These are phyloP conservation scores for Penicillium canariense DNA, from an alignment of 495 filamentous ascomycete genomes.

Conservation along the genomic window DNA sequence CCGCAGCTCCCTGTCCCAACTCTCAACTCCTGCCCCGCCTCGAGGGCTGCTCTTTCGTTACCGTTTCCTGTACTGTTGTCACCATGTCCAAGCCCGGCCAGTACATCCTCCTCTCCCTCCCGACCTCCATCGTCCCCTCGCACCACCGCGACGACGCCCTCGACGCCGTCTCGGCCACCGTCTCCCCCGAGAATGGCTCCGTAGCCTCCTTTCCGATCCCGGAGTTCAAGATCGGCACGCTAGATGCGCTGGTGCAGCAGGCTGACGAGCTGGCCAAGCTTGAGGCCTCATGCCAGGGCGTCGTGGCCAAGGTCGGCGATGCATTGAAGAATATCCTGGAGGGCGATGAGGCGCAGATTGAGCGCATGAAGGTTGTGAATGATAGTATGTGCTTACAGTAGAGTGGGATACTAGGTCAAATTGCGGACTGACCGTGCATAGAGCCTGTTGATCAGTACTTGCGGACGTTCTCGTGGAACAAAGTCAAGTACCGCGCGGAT, in stretches of 20 bases:
- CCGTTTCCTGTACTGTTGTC: conserved; percentile 2
- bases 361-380: conserved; percentile 89
- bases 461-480: conserved; percentile 89
- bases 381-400: conserved; percentile 66
- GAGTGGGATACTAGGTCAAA: background rate
- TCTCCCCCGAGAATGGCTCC: conserved; percentile 72
- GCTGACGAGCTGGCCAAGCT: conserved; percentile 94
- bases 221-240: conserved; percentile 93
- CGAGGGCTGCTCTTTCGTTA: conserved; percentile 14
- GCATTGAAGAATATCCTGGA: conserved; percentile 76
- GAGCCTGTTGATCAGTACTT: conserved; percentile 94
- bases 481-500: conserved; percentile 91
- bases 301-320: conserved; percentile 86
- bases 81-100: conserved; percentile 59
- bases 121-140: conserved; percentile 68
- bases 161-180: conserved; percentile 63
- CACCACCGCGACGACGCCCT: conserved; percentile 80
- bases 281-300: conserved; percentile 70
- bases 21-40: conserved; percentile 13
- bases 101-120: conserved; percentile 74
- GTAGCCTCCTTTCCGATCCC: conserved; percentile 80
- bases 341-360: conserved; percentile 76
- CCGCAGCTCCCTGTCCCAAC: conserved; percentile 12
- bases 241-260: conserved; percentile 95
- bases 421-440: conserved; percentile 31